phyloP scores from a whole-genome alignment of 805 yeast species.

The Wickerhamiella brachini region DNA sequence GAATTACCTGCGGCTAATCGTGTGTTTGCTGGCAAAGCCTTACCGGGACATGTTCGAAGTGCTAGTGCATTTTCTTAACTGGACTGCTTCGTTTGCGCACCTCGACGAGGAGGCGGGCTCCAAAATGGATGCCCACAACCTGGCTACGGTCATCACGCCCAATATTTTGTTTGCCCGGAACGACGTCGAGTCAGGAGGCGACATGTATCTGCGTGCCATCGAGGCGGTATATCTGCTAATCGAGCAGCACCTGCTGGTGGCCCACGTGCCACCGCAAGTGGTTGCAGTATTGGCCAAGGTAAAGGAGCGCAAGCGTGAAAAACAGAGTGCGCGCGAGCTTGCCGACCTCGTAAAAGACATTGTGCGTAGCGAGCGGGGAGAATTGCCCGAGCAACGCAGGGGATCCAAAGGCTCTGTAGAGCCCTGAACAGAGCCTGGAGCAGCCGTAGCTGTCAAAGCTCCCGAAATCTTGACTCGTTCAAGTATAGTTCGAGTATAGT shows the following conservation, averaged over 20 bases:
- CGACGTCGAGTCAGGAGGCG: constrained; percentile 13
- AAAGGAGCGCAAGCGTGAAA: constrained; percentile 15
- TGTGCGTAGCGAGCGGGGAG: neutral
- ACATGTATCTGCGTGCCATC: constrained; percentile 64
- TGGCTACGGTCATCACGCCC: constrained; percentile 93
- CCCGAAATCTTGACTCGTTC: too few relatives aligned
- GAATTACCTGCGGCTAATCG: constrained; percentile 32
- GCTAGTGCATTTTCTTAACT: constrained; percentile 66
- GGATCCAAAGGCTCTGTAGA: neutral
- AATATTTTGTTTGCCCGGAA: constrained; percentile 60
- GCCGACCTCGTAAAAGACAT: neutral
- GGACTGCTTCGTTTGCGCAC: constrained; percentile 94
- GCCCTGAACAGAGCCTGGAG: too few relatives aligned
- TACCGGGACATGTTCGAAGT: constrained; percentile 83
- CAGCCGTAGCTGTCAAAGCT: too few relatives aligned
- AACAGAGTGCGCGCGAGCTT: neutral
- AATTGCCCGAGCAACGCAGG: neutral
- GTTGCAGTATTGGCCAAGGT: constrained; percentile 35
- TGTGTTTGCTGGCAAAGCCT: constrained; percentile 65
- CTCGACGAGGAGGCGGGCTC: constrained; percentile 83
- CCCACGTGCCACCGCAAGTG: constrained; percentile 60
- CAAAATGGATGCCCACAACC: constrained; percentile 89
- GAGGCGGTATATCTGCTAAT: constrained; percentile 80
- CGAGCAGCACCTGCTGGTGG: constrained; percentile 64
- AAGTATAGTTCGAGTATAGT: neutral